phyloP scores from a whole-genome alignment of 192 early-diverging fungal genomes.

The Coemansia biformis region DNA sequence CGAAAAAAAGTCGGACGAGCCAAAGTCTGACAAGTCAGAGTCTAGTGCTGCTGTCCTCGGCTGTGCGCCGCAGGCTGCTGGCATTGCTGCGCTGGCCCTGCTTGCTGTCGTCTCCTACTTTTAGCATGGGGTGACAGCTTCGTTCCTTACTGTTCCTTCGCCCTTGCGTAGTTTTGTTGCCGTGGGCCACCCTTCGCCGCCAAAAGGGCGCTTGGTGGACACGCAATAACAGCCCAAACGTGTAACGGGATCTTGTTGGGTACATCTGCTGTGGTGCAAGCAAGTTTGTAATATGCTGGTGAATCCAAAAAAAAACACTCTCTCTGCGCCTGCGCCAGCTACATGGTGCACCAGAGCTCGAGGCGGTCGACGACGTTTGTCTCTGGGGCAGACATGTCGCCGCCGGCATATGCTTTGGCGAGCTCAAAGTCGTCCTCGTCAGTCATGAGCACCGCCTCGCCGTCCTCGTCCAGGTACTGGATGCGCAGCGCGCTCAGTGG shows the following conservation, averaged over 20 bases:
- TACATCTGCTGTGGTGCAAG: no score
- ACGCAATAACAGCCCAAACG: no score
- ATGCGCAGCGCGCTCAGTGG: conserved; percentile 47
- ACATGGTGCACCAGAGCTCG: conserved; percentile 54
- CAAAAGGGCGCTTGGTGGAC: no score
- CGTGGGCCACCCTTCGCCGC: no score
- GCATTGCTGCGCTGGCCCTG: conserved; percentile 3
- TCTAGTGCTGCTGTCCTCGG: no score
- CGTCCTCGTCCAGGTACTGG: conserved; percentile 84
- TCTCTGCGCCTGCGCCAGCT: no score
- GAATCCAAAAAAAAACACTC: no score
- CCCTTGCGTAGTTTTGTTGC: no score
- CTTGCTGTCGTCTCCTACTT: conserved; percentile 19
- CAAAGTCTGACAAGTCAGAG: no score
- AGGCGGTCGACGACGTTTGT: conserved; percentile 53
- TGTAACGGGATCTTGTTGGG: no score
- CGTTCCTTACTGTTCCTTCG: background rate
- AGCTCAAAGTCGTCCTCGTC: conserved; percentile 88
- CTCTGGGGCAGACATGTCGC: conserved; percentile 47
- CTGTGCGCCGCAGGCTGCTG: background rate
- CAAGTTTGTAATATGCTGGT: no score
- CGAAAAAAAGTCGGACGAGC: no score
- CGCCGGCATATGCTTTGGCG: conserved; percentile 54
- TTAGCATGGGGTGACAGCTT: background rate
- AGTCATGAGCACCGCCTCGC: conserved; percentile 77